phyloP scores from a whole-genome alignment of 768 basidiomycete genomes.

The Auriscalpium vulgare region DNA sequence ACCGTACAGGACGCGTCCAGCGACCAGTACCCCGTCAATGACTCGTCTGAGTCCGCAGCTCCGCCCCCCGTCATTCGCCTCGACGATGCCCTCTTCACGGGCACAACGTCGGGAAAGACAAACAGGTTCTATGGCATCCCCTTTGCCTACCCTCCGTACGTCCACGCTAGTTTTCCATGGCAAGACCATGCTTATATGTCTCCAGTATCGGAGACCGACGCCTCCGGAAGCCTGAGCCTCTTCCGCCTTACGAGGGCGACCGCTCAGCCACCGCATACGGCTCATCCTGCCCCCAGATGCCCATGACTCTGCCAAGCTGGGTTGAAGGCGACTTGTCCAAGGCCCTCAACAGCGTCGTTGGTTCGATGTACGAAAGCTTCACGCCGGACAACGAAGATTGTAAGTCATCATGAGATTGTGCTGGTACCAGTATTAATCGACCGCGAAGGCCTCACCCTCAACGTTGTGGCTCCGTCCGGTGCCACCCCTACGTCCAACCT shows the following conservation, averaged over 20 bases:
- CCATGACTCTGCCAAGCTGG: slow-evolving; percentile 4
- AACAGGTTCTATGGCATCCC: slow-evolving; percentile 33
- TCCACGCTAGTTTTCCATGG: background rate
- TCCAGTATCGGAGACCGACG: slow-evolving; percentile 27
- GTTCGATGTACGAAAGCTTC: background rate
- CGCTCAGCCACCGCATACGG: slow-evolving; percentile 16
- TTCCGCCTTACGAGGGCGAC: slow-evolving; percentile 9
- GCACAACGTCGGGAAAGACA: slow-evolving; percentile 17
- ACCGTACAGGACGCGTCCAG: too few relatives aligned
- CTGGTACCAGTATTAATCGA: background rate
- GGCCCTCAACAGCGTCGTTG: background rate
- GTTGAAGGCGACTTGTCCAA: background rate
- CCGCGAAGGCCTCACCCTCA: slow-evolving; percentile 17
- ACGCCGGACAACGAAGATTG: slow-evolving; percentile 16
- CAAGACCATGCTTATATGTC: background rate
- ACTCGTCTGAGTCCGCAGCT: background rate
- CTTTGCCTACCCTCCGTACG: slow-evolving; percentile 32
- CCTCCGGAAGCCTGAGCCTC: slow-evolving; percentile 25
- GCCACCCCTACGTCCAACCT: slow-evolving; percentile 6
- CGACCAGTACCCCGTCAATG: background rate
- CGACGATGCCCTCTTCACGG: slow-evolving; percentile 23
- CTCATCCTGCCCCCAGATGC: slow-evolving; percentile 20
- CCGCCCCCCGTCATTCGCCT: slow-evolving; percentile 18
- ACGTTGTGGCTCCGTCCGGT: slow-evolving; percentile 15
- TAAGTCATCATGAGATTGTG: background rate